Conservation (phyloP, 1,284 basidiomycete species). For the Ceratobasidium sp. region DNA sequence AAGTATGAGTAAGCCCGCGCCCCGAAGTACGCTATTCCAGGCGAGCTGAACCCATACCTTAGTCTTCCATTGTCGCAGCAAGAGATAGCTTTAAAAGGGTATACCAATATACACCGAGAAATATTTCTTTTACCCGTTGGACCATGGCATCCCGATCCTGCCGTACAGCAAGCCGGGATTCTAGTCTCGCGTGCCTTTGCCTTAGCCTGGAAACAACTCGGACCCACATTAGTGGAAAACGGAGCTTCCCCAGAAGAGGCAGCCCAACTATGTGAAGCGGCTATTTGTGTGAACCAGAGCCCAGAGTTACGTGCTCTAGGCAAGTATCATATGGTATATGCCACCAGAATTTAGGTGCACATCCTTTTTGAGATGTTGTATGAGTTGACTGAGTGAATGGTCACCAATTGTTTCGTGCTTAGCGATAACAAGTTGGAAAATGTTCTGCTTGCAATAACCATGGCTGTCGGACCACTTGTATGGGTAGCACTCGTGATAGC, state of each 20-base stretch:
- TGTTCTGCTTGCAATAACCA: too few species aligned
- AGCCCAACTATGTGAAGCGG: not conserved
- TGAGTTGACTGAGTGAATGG: too few species aligned
- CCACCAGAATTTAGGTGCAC: too few species aligned
- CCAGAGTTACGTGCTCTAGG: not conserved
- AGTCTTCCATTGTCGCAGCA: not conserved
- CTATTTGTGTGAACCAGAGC: not conserved
- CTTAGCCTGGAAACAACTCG: slow-evolving; percentile 10
- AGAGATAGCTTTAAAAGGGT: not conserved
- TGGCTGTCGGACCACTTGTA: too few species aligned
- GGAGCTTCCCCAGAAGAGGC: slow-evolving; percentile 8
- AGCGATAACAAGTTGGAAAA: too few species aligned
- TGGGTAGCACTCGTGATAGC: too few species aligned
- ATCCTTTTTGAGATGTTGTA: too few species aligned
- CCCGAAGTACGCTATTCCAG: not conserved
- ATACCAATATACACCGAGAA: slow-evolving; percentile 5
- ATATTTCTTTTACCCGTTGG: slow-evolving; percentile 11
- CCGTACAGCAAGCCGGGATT: slow-evolving; percentile 3
- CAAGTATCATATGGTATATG: slow-evolving; percentile 5
- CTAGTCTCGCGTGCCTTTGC: not conserved
- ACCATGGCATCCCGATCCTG: slow-evolving; percentile 29
- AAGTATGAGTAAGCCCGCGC: slow-evolving; percentile 18
- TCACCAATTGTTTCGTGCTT: too few species aligned
- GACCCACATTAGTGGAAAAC: not conserved
- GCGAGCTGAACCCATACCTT: not conserved